Evolutionary conservation across 1,284 basidiomycete genomes (phyloP).

Genomic region (Leccinum fallax): DNA sequence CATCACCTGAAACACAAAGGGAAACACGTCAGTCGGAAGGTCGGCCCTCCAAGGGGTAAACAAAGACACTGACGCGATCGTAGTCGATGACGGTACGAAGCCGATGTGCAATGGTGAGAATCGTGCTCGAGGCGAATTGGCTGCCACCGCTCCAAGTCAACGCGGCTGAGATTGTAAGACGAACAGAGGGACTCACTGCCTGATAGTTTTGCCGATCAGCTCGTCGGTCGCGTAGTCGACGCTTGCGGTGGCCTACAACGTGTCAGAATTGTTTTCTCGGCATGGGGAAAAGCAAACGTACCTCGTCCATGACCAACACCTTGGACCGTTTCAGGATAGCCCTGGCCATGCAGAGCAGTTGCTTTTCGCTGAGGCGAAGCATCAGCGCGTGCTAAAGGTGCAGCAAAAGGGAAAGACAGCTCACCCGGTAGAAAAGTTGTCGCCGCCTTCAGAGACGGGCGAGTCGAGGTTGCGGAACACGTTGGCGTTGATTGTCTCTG

Average conservation of each 20-base stretch:
- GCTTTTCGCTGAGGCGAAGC: conserved; percentile 48
- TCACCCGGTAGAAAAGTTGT: conserved; percentile 90
- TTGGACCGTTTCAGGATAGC: conserved; percentile 61
- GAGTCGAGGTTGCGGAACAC: conserved; percentile 88
- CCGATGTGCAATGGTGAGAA: conserved; percentile 73
- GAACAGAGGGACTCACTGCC: conserved; percentile 47
- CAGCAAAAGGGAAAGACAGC: conserved; percentile 13
- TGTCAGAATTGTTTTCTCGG: conserved; percentile 3
- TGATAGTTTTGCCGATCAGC: conserved; percentile 58
- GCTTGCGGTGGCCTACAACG: conserved; percentile 36
- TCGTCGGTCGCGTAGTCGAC: conserved; percentile 69
- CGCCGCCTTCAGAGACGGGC: conserved; percentile 85
- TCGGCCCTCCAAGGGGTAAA: conserved; percentile 2
- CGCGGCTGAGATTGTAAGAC: background rate
- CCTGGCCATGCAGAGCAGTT: conserved; percentile 67
- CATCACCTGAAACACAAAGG: conserved; percentile 55
- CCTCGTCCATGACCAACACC: conserved; percentile 63
- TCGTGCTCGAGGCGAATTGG: conserved; percentile 65
- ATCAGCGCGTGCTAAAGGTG: background rate
- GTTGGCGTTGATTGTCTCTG: conserved; percentile 69
- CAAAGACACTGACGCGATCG: conserved; percentile 48
- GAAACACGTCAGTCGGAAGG: background rate
- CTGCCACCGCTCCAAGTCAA: conserved; percentile 35
- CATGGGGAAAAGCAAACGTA: conserved; percentile 17
- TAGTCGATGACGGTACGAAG: conserved; percentile 72